These are phyloP conservation scores for Exophiala aquamarina DNA, from an alignment of 2,329 filamentous ascomycete genomes.

Conservation along the genomic window DNA sequence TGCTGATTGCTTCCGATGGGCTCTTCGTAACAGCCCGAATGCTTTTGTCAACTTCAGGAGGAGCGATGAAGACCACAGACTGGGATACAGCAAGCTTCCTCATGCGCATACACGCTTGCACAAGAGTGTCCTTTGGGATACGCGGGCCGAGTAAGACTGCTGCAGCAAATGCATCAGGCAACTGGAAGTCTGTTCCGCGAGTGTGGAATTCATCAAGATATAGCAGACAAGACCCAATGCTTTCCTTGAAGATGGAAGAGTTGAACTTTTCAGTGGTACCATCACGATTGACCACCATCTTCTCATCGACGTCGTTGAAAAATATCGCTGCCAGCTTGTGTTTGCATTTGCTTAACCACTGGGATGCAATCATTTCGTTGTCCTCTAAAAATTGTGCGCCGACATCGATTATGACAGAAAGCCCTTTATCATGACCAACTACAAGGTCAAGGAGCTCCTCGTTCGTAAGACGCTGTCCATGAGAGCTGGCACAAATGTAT, in stretches of 20 bases:
- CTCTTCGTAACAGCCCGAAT: conserved; percentile 41
- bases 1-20: conserved; percentile 34
- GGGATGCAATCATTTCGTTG: conserved; percentile 54
- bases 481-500: conserved; percentile 13
- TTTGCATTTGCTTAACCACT: conserved; percentile 50
- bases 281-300: conserved; percentile 33
- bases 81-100: conserved; percentile 67
- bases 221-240: conserved; percentile 61
- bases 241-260: conserved; percentile 57
- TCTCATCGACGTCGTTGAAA: conserved; percentile 42
- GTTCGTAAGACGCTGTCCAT: conserved; percentile 33
- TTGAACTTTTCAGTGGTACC: conserved; percentile 42
- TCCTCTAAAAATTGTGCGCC: conserved; percentile 68
- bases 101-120: conserved; percentile 67
- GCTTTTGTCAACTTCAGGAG: conserved; percentile 58
- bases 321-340: conserved; percentile 54
- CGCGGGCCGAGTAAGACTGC: conserved; percentile 66
- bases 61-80: conserved; percentile 61
- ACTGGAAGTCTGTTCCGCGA: conserved; percentile 65
- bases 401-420: conserved; percentile 67
- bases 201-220: conserved; percentile 73
- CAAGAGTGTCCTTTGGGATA: conserved; percentile 62
- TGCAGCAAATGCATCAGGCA: conserved; percentile 60
- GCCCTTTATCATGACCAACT: conserved; percentile 35
- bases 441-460: conserved; percentile 50